Evolutionary conservation across 2,329 filamentous ascomycete species (phyloP).

Genomic region (Xylariaceae sp.): DNA sequence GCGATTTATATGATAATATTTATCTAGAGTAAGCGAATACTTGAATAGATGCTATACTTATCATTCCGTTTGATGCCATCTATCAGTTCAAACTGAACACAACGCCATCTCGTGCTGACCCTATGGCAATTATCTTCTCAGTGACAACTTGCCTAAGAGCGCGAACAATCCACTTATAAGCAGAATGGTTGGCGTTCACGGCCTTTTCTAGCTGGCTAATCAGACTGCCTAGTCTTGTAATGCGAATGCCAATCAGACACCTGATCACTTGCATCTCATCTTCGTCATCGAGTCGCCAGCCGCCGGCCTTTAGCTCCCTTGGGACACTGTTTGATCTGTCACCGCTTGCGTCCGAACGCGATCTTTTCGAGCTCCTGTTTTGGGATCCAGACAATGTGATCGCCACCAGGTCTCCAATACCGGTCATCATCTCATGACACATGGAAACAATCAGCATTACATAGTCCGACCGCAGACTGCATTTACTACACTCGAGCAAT

Average conservation of each 20-base stretch:
- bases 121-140: slow-evolving; percentile 8
- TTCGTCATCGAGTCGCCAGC: slow-evolving; percentile 12
- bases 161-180: slow-evolving; percentile 11
- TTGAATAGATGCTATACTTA: too few relatives aligned
- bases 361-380: slow-evolving; percentile 3
- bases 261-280: slow-evolving; percentile 13
- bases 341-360: slow-evolving; percentile 5
- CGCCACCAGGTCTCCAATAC: slow-evolving; percentile 3
- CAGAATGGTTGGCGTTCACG: slow-evolving; percentile 8
- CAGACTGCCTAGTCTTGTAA: slow-evolving; percentile 3
- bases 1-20: too few relatives aligned
- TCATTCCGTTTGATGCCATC: too few relatives aligned
- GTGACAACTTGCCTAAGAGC: slow-evolving; percentile 6
- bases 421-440: slow-evolving; percentile 17
- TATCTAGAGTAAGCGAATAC: too few relatives aligned
- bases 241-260: slow-evolving; percentile 11
- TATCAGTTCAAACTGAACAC: too few relatives aligned
- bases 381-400: neutral
- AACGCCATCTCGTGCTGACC: too few relatives aligned
- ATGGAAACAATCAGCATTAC: slow-evolving; percentile 16
- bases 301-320: slow-evolving; percentile 6
- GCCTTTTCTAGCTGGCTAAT: slow-evolving; percentile 5
- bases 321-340: slow-evolving; percentile 8
- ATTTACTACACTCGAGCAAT: slow-evolving; percentile 2
- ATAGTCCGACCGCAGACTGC: slow-evolving; percentile 14